phyloP scores from a whole-genome alignment of 352 stramenopile species.

The Paralagenidium karlingii region DNA sequence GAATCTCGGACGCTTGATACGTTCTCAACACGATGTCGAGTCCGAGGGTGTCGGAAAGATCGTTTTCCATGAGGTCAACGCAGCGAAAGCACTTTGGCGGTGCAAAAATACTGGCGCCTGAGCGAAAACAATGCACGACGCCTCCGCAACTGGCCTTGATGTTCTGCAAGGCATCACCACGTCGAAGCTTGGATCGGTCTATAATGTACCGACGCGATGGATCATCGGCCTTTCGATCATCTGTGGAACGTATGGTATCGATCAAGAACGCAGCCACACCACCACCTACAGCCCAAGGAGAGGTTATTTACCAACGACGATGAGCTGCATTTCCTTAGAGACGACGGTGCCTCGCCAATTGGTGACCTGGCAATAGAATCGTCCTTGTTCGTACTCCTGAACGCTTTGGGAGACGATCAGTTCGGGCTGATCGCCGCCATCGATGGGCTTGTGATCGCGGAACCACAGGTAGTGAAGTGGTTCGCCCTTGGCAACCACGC shows the following conservation, averaged over 20 bases:
- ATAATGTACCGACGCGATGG: conserved; percentile 26
- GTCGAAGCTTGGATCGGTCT: conserved; percentile 7
- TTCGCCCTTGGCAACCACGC: conserved; percentile 43
- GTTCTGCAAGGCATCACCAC: conserved; percentile 13
- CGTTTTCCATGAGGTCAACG: conserved; percentile 15
- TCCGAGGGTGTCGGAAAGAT: conserved; percentile 34
- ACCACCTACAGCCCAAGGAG: too few species aligned
- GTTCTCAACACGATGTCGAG: conserved; percentile 29
- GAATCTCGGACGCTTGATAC: not conserved
- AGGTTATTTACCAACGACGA: conserved; percentile 26
- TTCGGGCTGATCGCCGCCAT: conserved; percentile 23
- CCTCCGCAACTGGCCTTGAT: conserved; percentile 24
- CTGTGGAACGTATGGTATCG: too few species aligned
- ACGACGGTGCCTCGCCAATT: conserved; percentile 29
- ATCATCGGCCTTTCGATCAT: conserved; percentile 23
- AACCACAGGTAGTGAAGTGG: conserved; percentile 62
- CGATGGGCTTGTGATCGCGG: conserved; percentile 12
- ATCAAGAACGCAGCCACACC: too few species aligned
- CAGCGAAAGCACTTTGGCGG: conserved; percentile 37
- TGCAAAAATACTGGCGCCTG: conserved; percentile 23
- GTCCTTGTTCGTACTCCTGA: conserved; percentile 36
- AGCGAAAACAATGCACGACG: conserved; percentile 11
- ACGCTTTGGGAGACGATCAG: conserved; percentile 39
- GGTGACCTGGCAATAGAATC: conserved; percentile 39
- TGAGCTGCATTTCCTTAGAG: conserved; percentile 19